These are phyloP conservation scores for Fusarium pseudoanthophilum DNA, from an alignment of 2,329 filamentous ascomycete species.

Conservation along the genomic window DNA sequence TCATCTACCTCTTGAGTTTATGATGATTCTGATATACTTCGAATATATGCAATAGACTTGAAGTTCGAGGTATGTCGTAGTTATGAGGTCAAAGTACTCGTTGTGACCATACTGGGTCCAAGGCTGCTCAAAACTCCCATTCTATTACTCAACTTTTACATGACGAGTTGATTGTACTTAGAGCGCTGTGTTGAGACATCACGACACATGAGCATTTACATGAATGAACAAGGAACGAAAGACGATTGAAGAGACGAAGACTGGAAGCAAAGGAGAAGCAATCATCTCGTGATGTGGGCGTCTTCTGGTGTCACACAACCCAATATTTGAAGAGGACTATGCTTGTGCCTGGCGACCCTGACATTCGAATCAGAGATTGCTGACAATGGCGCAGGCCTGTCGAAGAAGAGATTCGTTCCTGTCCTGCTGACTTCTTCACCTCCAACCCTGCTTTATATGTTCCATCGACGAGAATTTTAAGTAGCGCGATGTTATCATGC, in stretches of 20 bases:
- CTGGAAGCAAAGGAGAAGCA: conserved; percentile 39
- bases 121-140: conserved; percentile 46
- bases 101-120: not conserved
- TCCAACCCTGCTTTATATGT: conserved; percentile 60
- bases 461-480: conserved; percentile 51
- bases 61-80: not conserved
- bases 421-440: conserved; percentile 59
- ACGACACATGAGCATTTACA: conserved; percentile 28
- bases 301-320: conserved; percentile 62
- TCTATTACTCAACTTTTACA: conserved; percentile 60
- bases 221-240: conserved; percentile 33
- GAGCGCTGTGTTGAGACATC: conserved; percentile 54
- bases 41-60: not conserved
- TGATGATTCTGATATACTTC: not conserved
- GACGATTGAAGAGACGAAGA: not conserved
- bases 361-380: not conserved
- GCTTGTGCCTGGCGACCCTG: conserved; percentile 49
- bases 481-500: conserved; percentile 55
- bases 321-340: conserved; percentile 63
- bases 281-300: conserved; percentile 57
- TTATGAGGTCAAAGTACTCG: no score
- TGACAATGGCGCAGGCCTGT: conserved; percentile 7
- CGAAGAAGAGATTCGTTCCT: conserved; percentile 28
- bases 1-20: not conserved
- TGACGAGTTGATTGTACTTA: conserved; percentile 58